These are phyloP conservation scores for Fermentozyma sake DNA, from an alignment of 1,139 yeast genomes.

Conservation along the genomic window DNA sequence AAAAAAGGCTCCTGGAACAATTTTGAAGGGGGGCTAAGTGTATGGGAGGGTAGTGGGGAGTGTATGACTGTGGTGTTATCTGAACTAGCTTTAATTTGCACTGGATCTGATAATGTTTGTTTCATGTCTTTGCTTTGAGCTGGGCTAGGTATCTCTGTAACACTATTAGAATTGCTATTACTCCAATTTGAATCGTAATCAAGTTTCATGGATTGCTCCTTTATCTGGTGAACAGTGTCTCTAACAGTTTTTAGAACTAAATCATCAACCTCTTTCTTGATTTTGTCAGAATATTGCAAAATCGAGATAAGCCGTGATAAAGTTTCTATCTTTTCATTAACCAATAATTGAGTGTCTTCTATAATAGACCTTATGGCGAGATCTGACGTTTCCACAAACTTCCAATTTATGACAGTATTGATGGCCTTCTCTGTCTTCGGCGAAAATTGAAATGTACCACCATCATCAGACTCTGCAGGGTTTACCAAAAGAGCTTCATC, in stretches of 20 bases:
- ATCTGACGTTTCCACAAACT: conserved; percentile 56
- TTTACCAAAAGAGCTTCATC: conserved; percentile 74
- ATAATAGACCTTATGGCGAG: conserved; percentile 60
- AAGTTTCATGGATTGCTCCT: conserved; percentile 32
- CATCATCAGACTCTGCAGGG: conserved; percentile 44
- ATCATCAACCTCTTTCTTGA: conserved; percentile 76
- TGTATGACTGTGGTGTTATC: conserved; percentile 12
- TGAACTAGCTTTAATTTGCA: conserved; percentile 3
- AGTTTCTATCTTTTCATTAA: conserved; percentile 66
- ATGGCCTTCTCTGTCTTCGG: conserved; percentile 72
- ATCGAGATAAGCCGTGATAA: conserved; percentile 75
- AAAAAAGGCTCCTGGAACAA: conserved; percentile 39
- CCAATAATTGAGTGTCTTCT: conserved; percentile 62
- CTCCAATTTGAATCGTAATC: conserved; percentile 12
- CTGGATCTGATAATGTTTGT: conserved; percentile 7
- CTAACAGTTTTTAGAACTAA: conserved; percentile 64
- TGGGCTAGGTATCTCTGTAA: neutral
- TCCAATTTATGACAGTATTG: conserved; percentile 49
- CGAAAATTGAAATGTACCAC: conserved; percentile 45
- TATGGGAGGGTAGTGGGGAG: conserved; percentile 33
- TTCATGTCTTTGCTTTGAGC: conserved; percentile 3
- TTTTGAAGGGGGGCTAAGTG: conserved; percentile 25
- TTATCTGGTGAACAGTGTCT: conserved; percentile 54
- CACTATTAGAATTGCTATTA: neutral
- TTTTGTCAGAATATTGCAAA: conserved; percentile 71